These are phyloP conservation scores for Pulveroboletus sp. DNA, from an alignment of 1,284 basidiomycete species.

Conservation along the genomic window DNA sequence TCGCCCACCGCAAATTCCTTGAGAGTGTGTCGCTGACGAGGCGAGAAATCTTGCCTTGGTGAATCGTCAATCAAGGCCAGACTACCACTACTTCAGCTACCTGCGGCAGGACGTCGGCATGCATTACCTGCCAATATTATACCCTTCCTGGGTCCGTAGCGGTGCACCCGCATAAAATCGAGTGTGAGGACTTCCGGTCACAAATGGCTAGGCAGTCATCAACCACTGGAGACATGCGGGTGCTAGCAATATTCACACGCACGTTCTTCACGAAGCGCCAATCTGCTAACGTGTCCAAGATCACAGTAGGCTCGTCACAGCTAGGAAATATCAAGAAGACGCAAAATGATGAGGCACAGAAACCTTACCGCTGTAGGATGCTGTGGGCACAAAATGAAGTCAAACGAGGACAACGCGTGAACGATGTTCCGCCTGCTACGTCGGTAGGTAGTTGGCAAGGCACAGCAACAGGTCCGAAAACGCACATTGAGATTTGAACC, in stretches of 20 bases:
- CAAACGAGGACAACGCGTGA: conserved; percentile 56
- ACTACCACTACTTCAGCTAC: conserved; percentile 39
- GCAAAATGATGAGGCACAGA: background rate
- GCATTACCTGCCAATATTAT: conserved; percentile 80
- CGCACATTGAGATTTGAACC: conserved; percentile 84
- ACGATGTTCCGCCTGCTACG: conserved; percentile 60
- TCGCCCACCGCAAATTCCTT: conserved; percentile 82
- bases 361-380: conserved; percentile 74
- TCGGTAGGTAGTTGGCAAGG: background rate
- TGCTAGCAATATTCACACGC: conserved; percentile 24
- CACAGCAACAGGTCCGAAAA: conserved; percentile 7
- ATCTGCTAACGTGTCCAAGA: conserved; percentile 79
- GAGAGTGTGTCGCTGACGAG: conserved; percentile 86
- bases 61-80: conserved; percentile 85
- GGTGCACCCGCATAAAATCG: conserved; percentile 94
- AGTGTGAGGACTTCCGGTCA: conserved; percentile 65
- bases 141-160: conserved; percentile 84
- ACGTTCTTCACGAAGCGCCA: conserved; percentile 89
- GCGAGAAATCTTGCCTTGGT: conserved; percentile 83
- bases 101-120: conserved; percentile 2
- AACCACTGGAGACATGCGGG: background rate
- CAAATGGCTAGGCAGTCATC: conserved; percentile 61
- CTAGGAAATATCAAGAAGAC: conserved; percentile 40
- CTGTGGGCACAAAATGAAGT: conserved; percentile 83
- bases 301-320: conserved; percentile 84